Evolutionary conservation across 495 filamentous ascomycete species (phyloP), one percentile per base, ranked within the genome.

Genomic region (Podospora conica): DNA sequence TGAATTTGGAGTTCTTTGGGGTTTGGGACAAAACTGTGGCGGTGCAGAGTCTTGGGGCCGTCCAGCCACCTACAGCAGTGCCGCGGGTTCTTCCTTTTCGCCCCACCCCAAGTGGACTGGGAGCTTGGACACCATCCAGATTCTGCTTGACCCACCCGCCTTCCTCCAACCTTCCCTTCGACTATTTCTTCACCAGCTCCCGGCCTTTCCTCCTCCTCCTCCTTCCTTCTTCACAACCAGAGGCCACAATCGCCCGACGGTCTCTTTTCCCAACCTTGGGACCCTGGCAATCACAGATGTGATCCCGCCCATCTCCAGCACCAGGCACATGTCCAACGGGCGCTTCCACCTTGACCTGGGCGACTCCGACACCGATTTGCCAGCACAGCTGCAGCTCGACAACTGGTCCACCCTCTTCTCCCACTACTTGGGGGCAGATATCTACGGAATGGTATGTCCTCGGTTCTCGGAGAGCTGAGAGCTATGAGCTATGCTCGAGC

Each of bases 321-420:
- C 63, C 40, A 65, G 64, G 70, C 73, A 67, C 66, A 75, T 73
- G 73, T 75, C 71, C 66, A 64, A 63, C 68, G 66, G 66, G 65
- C 60, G 48, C 61, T 55, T 65, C 48, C 55, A 55, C 10, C 58
- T 69, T 55, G 64, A 70, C 57, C 48, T 67, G 58, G 60, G 57
- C 27, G 60, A 57, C 29, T 56, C 66, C 31, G 69, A 71, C 66
- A 53, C 57, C 61, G 69, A 70, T 40, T 65, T 66, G 22, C 57
- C 69, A 2, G 66, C 70, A 23, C 15, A 55, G 25, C 23, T 31
- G 12, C 67, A n/a, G n/a, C n/a, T n/a, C n/a, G n/a, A n/a, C n/a
- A n/a, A n/a, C n/a, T n/a, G n/a, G n/a, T n/a, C n/a, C n/a, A n/a
- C n/a, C n/a, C n/a, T 68, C 28, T 68, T 73, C 31, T 67, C 69